Conservation (phyloP, 139 green algal species). For the Chlorella sp. region DNA sequence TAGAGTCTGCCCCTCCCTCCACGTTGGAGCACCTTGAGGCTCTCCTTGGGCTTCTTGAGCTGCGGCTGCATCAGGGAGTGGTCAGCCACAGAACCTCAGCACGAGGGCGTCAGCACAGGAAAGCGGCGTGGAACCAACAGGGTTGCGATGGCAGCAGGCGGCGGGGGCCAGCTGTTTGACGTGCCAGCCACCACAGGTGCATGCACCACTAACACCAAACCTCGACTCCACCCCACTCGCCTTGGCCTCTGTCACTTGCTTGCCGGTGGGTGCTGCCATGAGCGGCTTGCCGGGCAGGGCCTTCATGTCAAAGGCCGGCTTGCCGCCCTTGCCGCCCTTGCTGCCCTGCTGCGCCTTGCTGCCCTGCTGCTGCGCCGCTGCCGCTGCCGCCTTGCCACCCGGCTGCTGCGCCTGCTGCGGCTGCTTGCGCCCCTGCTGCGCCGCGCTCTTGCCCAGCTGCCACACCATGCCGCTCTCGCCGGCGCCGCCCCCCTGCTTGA, state of each 20-base stretch:
- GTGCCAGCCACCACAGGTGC: not conserved
- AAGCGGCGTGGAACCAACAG: no score
- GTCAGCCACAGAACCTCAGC: not conserved
- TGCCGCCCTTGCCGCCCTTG: constrained; percentile 7
- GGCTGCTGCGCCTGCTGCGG: not conserved
- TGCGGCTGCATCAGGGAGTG: not conserved
- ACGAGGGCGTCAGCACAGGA: no score
- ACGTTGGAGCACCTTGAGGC: not conserved
- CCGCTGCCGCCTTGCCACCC: not conserved
- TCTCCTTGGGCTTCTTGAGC: constrained; percentile 9
- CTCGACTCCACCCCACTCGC: not conserved
- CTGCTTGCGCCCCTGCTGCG: not conserved
- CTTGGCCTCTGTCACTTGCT: not conserved
- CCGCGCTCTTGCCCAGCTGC: not conserved
- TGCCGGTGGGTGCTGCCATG: not conserved
- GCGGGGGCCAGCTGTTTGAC: no score
- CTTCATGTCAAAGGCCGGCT: not conserved
- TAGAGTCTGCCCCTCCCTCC: no score
- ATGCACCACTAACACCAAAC: not conserved
- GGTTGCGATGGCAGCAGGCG: no score
- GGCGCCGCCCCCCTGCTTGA: no score
- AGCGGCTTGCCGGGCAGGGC: constrained; percentile 24
- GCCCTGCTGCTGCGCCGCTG: not conserved
- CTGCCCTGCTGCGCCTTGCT: not conserved
- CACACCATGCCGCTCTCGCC: no score